Conservation (phyloP, 2,329 filamentous ascomycete species). For the Aphanoascus verrucosus region DNA sequence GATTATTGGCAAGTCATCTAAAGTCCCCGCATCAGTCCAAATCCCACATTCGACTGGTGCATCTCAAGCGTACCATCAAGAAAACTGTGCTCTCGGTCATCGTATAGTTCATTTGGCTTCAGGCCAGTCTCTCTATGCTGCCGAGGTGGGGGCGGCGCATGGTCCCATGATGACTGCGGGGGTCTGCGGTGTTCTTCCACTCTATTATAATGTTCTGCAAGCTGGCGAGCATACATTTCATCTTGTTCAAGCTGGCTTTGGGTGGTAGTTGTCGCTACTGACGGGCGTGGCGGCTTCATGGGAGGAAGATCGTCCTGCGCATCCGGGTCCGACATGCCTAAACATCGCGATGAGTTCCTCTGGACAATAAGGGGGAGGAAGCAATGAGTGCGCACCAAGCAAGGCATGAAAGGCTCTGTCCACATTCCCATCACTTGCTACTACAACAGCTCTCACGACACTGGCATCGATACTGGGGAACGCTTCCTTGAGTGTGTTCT, state of each 20-base stretch:
- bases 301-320: slow-evolving; percentile 58
- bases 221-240: slow-evolving; percentile 80
- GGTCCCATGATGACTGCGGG: slow-evolving; percentile 19
- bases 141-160: slow-evolving; percentile 27
- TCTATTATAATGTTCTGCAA: slow-evolving; percentile 76
- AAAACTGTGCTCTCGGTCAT: slow-evolving; percentile 74
- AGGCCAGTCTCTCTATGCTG: slow-evolving; percentile 44
- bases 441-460: slow-evolving; percentile 78
- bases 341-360: background rate
- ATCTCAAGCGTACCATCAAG: slow-evolving; percentile 53
- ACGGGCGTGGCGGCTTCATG: slow-evolving; percentile 67
- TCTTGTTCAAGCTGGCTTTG: slow-evolving; percentile 80
- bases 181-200: slow-evolving; percentile 21
- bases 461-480: slow-evolving; percentile 72
- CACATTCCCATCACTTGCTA: slow-evolving; percentile 73
- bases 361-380: slow-evolving; percentile 2
- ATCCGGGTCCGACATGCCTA: slow-evolving; percentile 71
- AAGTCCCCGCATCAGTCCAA: slow-evolving; percentile 1
- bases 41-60: slow-evolving; percentile 10
- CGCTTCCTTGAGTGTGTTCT: slow-evolving; percentile 81
- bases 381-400: slow-evolving; percentile 49
- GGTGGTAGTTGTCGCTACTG: slow-evolving; percentile 46
- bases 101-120: slow-evolving; percentile 48
- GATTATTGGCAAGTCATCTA: slow-evolving; percentile 86
- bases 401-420: slow-evolving; percentile 94